Evolutionary conservation across 2,329 filamentous ascomycete species (phyloP), one percentile per base, ranked within the genome.

Genomic region (Xylariaceae sp.): DNA sequence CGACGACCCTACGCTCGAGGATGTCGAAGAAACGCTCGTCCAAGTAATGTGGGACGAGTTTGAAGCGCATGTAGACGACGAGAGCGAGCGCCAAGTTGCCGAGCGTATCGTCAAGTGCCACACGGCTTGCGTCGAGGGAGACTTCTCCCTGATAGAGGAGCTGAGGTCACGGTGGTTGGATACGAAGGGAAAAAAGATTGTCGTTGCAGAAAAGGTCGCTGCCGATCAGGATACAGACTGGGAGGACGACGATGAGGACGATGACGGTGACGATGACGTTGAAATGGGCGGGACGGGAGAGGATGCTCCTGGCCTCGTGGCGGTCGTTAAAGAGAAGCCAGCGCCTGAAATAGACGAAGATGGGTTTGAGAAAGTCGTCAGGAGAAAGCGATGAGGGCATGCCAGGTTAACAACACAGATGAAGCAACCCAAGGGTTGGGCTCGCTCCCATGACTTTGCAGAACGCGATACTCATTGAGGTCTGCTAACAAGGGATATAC

Each of bases 31-130:
- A 31, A 81, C 94, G 38, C 72, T 97, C 36, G 72, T 95, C 35
- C 87, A 96, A 57, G 83, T 95, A 47, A 93, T 97, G 85, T 78
- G 86, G 48, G 93, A 97, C 68, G 93, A 98, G 66, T 98, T 97
- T 59, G 89, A 95, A 57, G 85, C 93, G 41, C 84, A 87, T 42
- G 79, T 96, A 19, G 93, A 97, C 57, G 93, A 98, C 64, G 90
- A 89, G 54, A 91, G 84, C 36, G 86, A 83, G 26, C 81, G 77
- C 39, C 78, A 83, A 42, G 79, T 95, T 6, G 89, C 89, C 9
- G 71, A 73, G 44, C 74, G 82, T 54, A 87, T 97, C 44, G 67
- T 94, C 62, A 72, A 74, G 39, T 67, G 91, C 49, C 74, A 81
- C 55, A 71, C 72, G 44, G 76, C 86, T 59, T 81, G 82, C 55